Conservation (phyloP, 163 green algal genomes). For the Prototheca cutis region DNA sequence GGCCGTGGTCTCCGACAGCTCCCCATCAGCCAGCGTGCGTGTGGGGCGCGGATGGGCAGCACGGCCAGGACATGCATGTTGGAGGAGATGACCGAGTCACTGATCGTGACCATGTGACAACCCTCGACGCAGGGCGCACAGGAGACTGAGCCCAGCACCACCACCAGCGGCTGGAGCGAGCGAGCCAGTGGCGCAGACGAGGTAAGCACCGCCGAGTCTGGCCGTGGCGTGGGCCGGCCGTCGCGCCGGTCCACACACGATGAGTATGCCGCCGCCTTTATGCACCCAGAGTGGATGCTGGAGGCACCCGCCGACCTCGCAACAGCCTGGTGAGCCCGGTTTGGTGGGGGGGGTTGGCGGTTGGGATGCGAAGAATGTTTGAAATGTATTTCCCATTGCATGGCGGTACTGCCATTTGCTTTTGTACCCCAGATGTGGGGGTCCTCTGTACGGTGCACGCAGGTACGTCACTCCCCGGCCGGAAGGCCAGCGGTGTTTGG, state of each 20-base stretch:
- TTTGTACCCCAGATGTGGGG: background rate
- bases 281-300: constrained; percentile 79
- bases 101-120: too few species aligned
- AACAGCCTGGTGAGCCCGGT: constrained; percentile 47
- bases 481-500: constrained; percentile 70
- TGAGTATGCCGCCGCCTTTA: constrained; percentile 60
- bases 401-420: background rate
- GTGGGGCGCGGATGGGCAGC: too few species aligned
- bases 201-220: background rate
- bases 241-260: background rate
- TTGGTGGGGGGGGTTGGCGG: background rate
- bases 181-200: too few species aligned
- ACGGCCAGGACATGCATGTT: background rate
- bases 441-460: constrained; percentile 8
- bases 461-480: constrained; percentile 71
- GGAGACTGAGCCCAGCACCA: too few species aligned
- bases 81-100: too few species aligned
- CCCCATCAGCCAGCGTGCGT: background rate
- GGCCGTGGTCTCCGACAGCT: background rate
- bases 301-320: constrained; percentile 64
- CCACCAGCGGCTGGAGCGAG: too few species aligned
- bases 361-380: background rate
- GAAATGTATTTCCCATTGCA: background rate
- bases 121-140: too few species aligned
- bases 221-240: background rate